These are phyloP conservation scores for Sophora flavescens DNA, from an alignment of 306 rosid species.

Conservation along the genomic window DNA sequence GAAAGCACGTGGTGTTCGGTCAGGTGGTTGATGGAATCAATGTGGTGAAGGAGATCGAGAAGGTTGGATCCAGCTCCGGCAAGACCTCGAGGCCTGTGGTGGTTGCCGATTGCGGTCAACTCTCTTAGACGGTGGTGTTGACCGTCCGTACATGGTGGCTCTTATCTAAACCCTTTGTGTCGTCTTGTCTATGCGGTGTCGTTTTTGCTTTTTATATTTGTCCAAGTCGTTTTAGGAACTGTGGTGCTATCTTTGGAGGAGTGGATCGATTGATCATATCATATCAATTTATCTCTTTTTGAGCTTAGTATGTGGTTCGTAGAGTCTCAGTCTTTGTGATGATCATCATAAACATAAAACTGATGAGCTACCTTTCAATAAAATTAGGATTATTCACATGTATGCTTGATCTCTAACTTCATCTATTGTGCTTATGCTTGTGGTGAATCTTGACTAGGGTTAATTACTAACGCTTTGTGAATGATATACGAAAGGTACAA, in stretches of 20 bases:
- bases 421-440: no score
- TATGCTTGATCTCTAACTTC: background rate
- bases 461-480: no score
- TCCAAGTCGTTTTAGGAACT: constrained; percentile 30
- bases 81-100: constrained; percentile 69
- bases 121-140: constrained; percentile 60
- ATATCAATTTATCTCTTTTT: no score
- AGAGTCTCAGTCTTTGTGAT: constrained; percentile 12
- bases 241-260: background rate
- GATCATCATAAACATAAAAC: constrained; percentile 37
- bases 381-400: constrained; percentile 43
- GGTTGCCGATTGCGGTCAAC: constrained; percentile 84
- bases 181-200: constrained; percentile 1
- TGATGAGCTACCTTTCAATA: constrained; percentile 58
- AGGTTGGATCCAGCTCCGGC: constrained; percentile 78
- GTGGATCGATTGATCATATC: background rate
- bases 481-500: no score
- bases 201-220: background rate
- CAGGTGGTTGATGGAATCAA: constrained; percentile 70
- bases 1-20: constrained; percentile 92
- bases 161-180: constrained; percentile 35
- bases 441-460: no score
- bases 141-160: constrained; percentile 42
- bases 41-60: constrained; percentile 69
- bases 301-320: constrained; percentile 16